A percentile compares a stretch with the other conserved stretches of the same genome.
These are phyloP conservation scores for Zymoseptoria tritici DNA, from an alignment of 2,329 filamentous ascomycete genomes.

Conservation along the genomic window DNA sequence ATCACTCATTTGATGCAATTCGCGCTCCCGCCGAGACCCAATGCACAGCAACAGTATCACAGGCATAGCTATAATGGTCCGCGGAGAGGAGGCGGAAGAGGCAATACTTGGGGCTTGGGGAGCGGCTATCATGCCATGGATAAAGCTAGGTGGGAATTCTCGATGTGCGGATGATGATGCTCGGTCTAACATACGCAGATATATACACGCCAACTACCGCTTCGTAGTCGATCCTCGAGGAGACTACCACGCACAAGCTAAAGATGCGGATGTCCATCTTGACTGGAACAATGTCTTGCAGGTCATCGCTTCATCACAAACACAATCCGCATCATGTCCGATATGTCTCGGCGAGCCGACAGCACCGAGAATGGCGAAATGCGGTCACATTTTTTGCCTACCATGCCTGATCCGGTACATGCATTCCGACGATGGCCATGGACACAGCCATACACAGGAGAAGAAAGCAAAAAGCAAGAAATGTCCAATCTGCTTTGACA, in stretches of 20 bases:
- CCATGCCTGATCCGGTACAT: slow-evolving; percentile 93
- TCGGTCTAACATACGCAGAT: slow-evolving; percentile 42
- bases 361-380: slow-evolving; percentile 92
- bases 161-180: background rate
- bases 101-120: slow-evolving; percentile 74
- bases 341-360: slow-evolving; percentile 92
- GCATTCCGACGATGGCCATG: slow-evolving; percentile 72
- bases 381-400: slow-evolving; percentile 93
- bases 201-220: slow-evolving; percentile 92
- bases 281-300: slow-evolving; percentile 90
- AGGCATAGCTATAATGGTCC: slow-evolving; percentile 35
- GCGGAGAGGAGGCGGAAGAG: slow-evolving; percentile 45
- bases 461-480: slow-evolving; percentile 82
- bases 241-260: slow-evolving; percentile 71
- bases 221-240: slow-evolving; percentile 84
- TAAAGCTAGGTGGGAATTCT: slow-evolving; percentile 76
- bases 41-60: slow-evolving; percentile 46
- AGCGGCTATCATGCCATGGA: slow-evolving; percentile 86
- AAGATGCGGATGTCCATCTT: slow-evolving; percentile 79
- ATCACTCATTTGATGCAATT: slow-evolving; percentile 97
- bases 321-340: slow-evolving; percentile 80
- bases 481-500: slow-evolving; percentile 92
- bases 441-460: slow-evolving; percentile 44
- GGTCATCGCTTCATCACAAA: slow-evolving; percentile 81
- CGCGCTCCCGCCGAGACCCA: slow-evolving; percentile 64